Base-by-base conservation (phyloP, 371 early-diverging fungal species). In the Actinomucor elegans region DNA sequence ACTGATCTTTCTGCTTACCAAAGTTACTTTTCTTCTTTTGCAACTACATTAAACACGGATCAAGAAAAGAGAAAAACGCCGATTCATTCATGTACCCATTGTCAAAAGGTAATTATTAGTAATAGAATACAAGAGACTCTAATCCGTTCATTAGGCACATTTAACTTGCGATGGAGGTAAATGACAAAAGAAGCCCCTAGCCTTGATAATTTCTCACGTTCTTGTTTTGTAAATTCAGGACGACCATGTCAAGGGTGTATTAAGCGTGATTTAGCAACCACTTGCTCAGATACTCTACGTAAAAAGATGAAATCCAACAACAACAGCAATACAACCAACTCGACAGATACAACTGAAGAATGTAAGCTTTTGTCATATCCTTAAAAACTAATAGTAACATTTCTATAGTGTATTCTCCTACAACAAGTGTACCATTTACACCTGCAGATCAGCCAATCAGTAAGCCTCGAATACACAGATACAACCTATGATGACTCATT, bases 161-260 rank as follows among this genome's bases (percentile, higher is more conserved):
- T 18, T 55, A 38, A 82, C 78, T 15, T 87, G 88, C 49, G 86
- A 86, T 71, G 85, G 79, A 57, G 63, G 85, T 83, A 73, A 63
- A 71, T 66, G 11, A 14, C 20, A 44, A 28, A 23, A 23, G 2
- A 32, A 2, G 18, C 2, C n/a, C n/a, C n/a, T n/a, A n/a, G n/a
- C n/a, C n/a, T n/a, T n/a, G n/a, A n/a, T n/a, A 21, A 15, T 49
- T 48, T 49, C 51, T 62, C 41, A 35, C 48, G 38, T 41, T 50
- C 26, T 31, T 24, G 34, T 33, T 40, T 45, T 44, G 41, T 49
- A 50, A 61, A 3, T 24, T 47, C 60, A 86, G 86, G 75, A 14
- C 84, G 94, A 40, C 96, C 96, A 24, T 95, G 96, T 66, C 79
- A 79, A 43, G 84, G 93, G 4, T 95, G 95, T 65, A 77, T 89